Evolutionary conservation across 75 land plant genomes (phyloP).

Genomic region (Cupressus sempervirens): DNA sequence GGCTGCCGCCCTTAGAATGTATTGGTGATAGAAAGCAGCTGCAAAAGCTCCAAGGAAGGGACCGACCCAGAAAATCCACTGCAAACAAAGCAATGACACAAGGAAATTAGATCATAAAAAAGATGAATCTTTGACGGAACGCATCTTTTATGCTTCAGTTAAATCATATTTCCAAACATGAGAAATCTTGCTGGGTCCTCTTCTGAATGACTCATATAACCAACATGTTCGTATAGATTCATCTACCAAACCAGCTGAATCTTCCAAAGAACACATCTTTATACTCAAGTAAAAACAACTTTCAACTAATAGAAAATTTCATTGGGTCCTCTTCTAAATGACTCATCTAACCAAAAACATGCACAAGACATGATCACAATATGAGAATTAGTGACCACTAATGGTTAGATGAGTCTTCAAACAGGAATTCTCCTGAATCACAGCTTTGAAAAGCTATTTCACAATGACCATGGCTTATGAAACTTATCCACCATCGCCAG

Average conservation of each 20-base stretch:
- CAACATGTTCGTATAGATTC: not conserved
- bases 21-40: conserved; percentile 64
- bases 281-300: not conserved
- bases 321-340: not conserved
- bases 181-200: not conserved
- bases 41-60: conserved; percentile 54
- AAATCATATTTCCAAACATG: not conserved
- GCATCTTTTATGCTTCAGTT: not conserved
- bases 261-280: not conserved
- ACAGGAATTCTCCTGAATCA: not conserved
- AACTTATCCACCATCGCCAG: not conserved
- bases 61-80: conserved; percentile 78
- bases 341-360: not conserved
- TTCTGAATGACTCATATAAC: not conserved
- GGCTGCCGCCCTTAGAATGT: conserved; percentile 47
- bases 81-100: conserved; percentile 12
- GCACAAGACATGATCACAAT: too few relatives aligned
- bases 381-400: not conserved
- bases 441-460: not conserved
- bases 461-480: not conserved
- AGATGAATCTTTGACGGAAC: not conserved
- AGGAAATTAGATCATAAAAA: not conserved
- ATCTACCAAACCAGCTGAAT: not conserved
- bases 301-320: not conserved
- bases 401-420: too few relatives aligned